Evolutionary conservation across 164 flowering plant genomes (phyloP).

Genomic region (Dillenia turbinata): DNA sequence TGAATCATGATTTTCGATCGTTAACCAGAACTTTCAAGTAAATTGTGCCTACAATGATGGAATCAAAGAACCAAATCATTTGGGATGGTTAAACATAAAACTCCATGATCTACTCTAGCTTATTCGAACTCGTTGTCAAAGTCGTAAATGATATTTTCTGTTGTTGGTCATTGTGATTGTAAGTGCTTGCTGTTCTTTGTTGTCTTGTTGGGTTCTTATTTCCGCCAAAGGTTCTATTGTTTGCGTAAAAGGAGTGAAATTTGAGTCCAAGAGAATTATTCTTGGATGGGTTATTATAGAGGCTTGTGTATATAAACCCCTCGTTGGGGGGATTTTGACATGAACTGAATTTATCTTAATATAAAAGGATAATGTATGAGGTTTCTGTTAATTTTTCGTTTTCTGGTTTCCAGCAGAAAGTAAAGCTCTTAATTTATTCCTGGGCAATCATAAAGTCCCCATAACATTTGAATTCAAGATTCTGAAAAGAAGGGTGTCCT

Average conservation of each 20-base stretch:
- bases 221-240: slow-evolving; percentile 8
- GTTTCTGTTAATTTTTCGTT: too few relatives aligned
- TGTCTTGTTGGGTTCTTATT: neutral
- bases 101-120: neutral
- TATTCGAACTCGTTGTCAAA: neutral
- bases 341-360: neutral
- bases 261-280: neutral
- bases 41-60: neutral
- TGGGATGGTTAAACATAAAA: neutral
- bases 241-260: neutral
- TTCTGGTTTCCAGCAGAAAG: too few relatives aligned
- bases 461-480: too few relatives aligned
- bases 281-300: slow-evolving; percentile 16
- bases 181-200: neutral
- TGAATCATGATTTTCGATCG: slow-evolving; percentile 26
- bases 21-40: neutral
- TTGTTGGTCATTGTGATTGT: slow-evolving; percentile 11
- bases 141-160: neutral
- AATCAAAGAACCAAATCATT: slow-evolving; percentile 1
- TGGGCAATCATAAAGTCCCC: too few relatives aligned
- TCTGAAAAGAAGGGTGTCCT: too few relatives aligned
- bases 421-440: too few relatives aligned
- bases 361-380: too few relatives aligned
- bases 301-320: slow-evolving; percentile 25
- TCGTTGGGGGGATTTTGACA: slow-evolving; percentile 8